Conservation (phyloP, 192 early-diverging fungal genomes). For the Coemansia sp. region DNA sequence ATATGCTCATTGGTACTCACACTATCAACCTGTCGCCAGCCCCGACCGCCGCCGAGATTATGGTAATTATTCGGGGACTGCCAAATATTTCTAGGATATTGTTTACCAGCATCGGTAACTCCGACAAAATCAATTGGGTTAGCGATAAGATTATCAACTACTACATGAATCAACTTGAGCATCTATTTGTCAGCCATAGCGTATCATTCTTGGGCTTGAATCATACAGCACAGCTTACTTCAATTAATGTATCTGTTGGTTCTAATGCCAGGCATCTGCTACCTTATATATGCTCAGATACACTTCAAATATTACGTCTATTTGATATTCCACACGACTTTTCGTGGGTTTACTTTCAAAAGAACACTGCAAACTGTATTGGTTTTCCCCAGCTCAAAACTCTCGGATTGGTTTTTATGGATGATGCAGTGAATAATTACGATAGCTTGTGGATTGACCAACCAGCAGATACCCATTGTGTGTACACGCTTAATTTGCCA, state of each 20-base stretch:
- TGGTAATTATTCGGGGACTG: neutral
- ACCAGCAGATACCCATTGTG: neutral
- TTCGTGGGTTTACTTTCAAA: neutral
- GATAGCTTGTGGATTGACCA: neutral
- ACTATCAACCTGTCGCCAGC: no score
- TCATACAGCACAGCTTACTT: neutral
- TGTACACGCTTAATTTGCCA: neutral
- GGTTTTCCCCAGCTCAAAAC: neutral
- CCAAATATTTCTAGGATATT: neutral
- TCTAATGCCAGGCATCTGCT: neutral
- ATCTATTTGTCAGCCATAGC: neutral
- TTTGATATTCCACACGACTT: neutral
- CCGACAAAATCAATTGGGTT: neutral
- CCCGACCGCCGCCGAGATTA: neutral
- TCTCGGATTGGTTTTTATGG: neutral
- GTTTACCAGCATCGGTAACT: neutral
- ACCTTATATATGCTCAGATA: neutral
- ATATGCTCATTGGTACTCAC: neutral
- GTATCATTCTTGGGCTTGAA: neutral
- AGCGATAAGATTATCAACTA: neutral
- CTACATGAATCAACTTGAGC: neutral
- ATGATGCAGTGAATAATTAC: neutral
- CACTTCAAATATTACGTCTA: neutral
- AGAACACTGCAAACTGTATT: neutral
- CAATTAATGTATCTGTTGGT: neutral